phyloP scores from a whole-genome alignment of 192 early-diverging fungal species.

The Entomortierella lignicola region DNA sequence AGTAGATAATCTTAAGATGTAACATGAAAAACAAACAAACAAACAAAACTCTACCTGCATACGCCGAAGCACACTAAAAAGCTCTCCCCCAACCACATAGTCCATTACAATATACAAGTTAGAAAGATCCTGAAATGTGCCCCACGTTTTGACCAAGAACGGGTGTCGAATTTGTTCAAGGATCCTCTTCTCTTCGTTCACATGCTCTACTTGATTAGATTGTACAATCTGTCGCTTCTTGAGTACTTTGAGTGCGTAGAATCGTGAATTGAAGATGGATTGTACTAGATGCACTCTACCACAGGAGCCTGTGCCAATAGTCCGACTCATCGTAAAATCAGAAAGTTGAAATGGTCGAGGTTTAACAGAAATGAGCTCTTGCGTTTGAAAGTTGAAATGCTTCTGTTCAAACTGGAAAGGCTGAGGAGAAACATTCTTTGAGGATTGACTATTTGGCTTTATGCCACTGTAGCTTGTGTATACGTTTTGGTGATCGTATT shows the following conservation, averaged over 20 bases:
- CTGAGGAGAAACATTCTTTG: conserved; percentile 31
- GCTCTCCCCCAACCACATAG: conserved; percentile 94
- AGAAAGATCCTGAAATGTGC: conserved; percentile 90
- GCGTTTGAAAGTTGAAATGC: conserved; percentile 51
- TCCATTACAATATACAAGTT: conserved; percentile 96
- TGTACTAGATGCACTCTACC: conserved; percentile 95
- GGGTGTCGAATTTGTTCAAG: conserved; percentile 88
- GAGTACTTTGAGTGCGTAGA: conserved; percentile 97
- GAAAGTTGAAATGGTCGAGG: conserved; percentile 65
- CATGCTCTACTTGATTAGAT: conserved; percentile 97
- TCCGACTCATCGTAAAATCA: conserved; percentile 87
- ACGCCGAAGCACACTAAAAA: conserved; percentile 81
- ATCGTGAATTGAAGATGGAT: conserved; percentile 79
- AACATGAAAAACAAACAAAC: too few relatives aligned
- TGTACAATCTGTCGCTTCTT: conserved; percentile 93
- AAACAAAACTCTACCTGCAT: conserved; percentile 70
- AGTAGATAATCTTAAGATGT: too few relatives aligned
- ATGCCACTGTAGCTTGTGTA: not conserved
- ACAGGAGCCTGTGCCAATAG: conserved; percentile 96
- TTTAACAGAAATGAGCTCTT: conserved; percentile 44
- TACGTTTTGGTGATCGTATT: conserved; percentile 1
- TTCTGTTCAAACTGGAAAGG: conserved; percentile 54
- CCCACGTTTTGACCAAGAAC: conserved; percentile 92
- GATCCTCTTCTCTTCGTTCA: conserved; percentile 95
- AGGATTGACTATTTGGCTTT: not conserved